Conservation (phyloP, 2,329 filamentous ascomycete genomes). For the Alternaria sp. region DNA sequence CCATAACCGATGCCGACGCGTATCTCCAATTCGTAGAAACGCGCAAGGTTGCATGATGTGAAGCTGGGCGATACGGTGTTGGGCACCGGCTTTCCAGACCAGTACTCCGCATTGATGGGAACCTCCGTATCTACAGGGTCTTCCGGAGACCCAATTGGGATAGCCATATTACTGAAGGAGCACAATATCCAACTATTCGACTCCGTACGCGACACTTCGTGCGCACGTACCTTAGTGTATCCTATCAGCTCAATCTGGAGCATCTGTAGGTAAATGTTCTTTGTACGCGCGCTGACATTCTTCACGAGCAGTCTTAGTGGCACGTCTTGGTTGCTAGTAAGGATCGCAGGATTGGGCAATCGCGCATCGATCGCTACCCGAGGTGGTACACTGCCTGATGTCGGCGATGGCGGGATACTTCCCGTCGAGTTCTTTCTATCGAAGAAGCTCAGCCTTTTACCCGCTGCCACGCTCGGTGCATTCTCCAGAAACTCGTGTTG, state of each 20-base stretch:
- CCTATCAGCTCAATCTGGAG: conserved; percentile 85
- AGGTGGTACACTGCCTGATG: conserved; percentile 42
- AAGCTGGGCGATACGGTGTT: conserved; percentile 90
- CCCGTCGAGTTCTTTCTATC: conserved; percentile 48
- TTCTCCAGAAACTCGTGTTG: conserved; percentile 65
- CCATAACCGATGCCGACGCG: conserved; percentile 81
- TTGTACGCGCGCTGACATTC: conserved; percentile 74
- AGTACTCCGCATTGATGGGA: conserved; percentile 74
- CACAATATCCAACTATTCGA: conserved; percentile 78
- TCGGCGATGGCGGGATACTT: conserved; percentile 30
- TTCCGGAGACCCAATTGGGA: conserved; percentile 69
- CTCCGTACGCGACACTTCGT: conserved; percentile 76
- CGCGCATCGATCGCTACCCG: conserved; percentile 82
- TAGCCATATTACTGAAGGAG: conserved; percentile 74
- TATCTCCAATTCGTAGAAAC: conserved; percentile 85
- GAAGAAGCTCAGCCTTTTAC: conserved; percentile 71
- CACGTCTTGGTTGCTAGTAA: conserved; percentile 88
- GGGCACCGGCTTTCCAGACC: conserved; percentile 77
- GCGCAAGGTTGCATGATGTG: conserved; percentile 83
- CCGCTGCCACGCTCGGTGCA: conserved; percentile 40
- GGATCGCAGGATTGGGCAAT: conserved; percentile 83
- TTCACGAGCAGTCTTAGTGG: conserved; percentile 82
- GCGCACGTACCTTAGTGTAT: conserved; percentile 80
- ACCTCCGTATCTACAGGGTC: conserved; percentile 72
- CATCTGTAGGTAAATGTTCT: conserved; percentile 77